phyloP scores from a whole-genome alignment of 2,329 filamentous ascomycete genomes.

The Coniochaeta pulveracea region DNA sequence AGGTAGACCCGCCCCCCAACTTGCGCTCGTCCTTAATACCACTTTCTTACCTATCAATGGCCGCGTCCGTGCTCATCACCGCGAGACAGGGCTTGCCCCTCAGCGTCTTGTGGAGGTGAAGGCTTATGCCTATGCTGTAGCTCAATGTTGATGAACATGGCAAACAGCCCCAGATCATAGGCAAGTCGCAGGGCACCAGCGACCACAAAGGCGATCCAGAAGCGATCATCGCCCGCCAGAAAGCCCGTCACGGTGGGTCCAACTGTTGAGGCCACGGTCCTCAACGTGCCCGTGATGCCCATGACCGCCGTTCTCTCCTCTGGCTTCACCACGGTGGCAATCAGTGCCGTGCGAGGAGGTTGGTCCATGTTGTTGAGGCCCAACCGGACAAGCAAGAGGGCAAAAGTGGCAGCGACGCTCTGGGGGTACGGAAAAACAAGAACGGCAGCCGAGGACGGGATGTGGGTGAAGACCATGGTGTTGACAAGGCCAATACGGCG shows the following conservation, averaged over 20 bases:
- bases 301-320: constrained; percentile 59
- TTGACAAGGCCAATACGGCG: constrained; percentile 50
- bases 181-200: constrained; percentile 40
- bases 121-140: constrained; percentile 33
- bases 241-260: constrained; percentile 44
- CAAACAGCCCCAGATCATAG: constrained; percentile 48
- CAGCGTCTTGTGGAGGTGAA: no score
- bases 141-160: constrained; percentile 47
- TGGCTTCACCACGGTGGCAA: constrained; percentile 53
- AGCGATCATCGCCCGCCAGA: constrained; percentile 37
- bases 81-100: no score
- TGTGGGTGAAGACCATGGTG: constrained; percentile 52
- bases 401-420: constrained; percentile 37
- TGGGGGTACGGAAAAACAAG: constrained; percentile 46
- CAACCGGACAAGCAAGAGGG: constrained; percentile 45
- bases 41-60: no score
- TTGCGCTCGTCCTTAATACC: no score
- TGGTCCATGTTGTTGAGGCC: constrained; percentile 61
- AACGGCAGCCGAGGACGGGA: constrained; percentile 51
- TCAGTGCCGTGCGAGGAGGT: constrained; percentile 53
- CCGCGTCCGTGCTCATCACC: no score
- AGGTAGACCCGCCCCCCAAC: no score
- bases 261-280: constrained; percentile 45
- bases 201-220: constrained; percentile 52
- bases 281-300: constrained; percentile 52